phyloP scores from a whole-genome alignment of 768 basidiomycete genomes.

The Tulasnella calospora region DNA sequence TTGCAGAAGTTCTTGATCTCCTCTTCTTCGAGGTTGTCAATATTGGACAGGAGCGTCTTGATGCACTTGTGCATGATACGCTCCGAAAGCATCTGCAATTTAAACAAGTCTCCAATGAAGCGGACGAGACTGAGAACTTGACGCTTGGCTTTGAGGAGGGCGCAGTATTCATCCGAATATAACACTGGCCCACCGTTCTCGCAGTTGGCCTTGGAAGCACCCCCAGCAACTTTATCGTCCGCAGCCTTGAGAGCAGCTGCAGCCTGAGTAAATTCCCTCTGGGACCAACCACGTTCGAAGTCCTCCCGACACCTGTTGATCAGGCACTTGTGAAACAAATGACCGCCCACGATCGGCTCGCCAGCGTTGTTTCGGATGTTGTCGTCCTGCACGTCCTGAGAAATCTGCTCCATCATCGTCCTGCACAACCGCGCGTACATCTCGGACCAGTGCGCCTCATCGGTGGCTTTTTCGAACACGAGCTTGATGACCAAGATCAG shows the following conservation, averaged over 20 bases:
- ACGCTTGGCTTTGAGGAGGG: slow-evolving; percentile 93
- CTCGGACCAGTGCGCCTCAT: slow-evolving; percentile 92
- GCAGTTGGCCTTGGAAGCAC: slow-evolving; percentile 41
- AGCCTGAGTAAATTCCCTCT: slow-evolving; percentile 80
- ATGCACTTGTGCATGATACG: slow-evolving; percentile 99
- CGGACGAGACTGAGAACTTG: slow-evolving; percentile 95
- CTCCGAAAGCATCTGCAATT: slow-evolving; percentile 96
- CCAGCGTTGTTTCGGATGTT: slow-evolving; percentile 75
- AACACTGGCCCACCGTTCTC: slow-evolving; percentile 64
- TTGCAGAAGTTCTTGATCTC: slow-evolving; percentile 96
- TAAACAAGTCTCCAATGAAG: slow-evolving; percentile 98
- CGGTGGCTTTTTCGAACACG: slow-evolving; percentile 95
- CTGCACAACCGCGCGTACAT: slow-evolving; percentile 96
- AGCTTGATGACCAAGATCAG: slow-evolving; percentile 94
- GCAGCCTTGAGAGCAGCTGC: slow-evolving; percentile 79
- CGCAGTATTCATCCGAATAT: slow-evolving; percentile 94
- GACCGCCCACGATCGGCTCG: slow-evolving; percentile 84
- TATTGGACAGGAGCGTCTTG: slow-evolving; percentile 88
- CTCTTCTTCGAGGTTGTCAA: slow-evolving; percentile 94
- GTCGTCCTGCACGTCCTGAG: slow-evolving; percentile 81
- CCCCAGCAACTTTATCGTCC: slow-evolving; percentile 77
- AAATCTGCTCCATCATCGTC: slow-evolving; percentile 94
- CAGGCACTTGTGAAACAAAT: slow-evolving; percentile 93
- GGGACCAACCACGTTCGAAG: slow-evolving; percentile 93
- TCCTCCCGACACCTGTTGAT: slow-evolving; percentile 96